These are phyloP conservation scores for Asclepias syriaca DNA, from an alignment of 257 asterid species.

Conservation along the genomic window DNA sequence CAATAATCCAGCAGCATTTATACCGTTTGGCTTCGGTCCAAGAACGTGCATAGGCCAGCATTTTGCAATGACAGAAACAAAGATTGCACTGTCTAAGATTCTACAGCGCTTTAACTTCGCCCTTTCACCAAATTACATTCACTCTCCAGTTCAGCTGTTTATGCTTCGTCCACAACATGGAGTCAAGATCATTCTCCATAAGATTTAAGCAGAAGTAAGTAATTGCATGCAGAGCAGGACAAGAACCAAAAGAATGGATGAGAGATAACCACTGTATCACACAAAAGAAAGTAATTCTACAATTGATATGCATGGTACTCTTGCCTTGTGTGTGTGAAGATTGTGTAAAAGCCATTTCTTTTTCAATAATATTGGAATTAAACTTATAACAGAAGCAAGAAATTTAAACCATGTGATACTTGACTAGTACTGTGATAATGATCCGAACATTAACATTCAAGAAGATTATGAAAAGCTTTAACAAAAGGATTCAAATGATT, in stretches of 20 bases:
- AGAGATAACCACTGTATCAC: neutral
- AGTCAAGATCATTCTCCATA: constrained; percentile 40
- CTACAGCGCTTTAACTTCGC: constrained; percentile 44
- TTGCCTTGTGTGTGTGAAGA: neutral
- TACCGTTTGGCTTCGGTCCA: constrained; percentile 68
- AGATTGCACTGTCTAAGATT: constrained; percentile 54
- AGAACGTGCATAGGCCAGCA: constrained; percentile 61
- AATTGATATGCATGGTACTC: neutral
- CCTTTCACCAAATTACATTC: constrained; percentile 45
- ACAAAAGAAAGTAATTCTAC: neutral
- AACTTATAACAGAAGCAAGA: neutral
- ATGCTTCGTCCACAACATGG: constrained; percentile 62
- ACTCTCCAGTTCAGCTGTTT: constrained; percentile 50
- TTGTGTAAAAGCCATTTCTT: neutral
- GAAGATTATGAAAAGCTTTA: neutral
- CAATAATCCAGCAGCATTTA: constrained; percentile 39
- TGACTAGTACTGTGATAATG: neutral
- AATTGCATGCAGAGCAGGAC: neutral
- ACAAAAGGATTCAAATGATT: neutral
- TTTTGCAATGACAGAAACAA: constrained; percentile 53
- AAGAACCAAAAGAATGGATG: neutral
- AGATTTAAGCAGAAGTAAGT: constrained; percentile 19
- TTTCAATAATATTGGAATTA: neutral
- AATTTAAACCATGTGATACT: neutral
- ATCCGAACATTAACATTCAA: too few species aligned